Evolutionary conservation across 2,329 filamentous ascomycete genomes (phyloP), one percentile per base, ranked within the genome.

Genomic region (Niveomyces coronatus): DNA sequence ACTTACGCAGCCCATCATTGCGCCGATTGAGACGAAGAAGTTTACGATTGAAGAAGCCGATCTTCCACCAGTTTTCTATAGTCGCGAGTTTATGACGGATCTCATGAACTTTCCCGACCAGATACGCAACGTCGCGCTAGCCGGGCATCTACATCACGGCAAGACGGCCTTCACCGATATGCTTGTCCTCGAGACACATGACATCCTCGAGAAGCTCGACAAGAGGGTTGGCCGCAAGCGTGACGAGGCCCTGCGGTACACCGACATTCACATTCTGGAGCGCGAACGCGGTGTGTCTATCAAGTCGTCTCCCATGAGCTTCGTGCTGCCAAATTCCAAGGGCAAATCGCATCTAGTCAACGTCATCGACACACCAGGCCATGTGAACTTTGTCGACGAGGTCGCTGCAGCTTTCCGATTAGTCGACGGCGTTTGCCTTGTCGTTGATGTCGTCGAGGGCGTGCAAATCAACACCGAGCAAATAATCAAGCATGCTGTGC

Each of bases 161-260:
- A 98, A 98, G 70, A 98, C 91, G 9, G 86, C 89, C 0, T 85
- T 98, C 48, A 87, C 96, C 83, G 91, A 98, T 58, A 96, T 95
- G 85, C 67, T 98, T 47, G 91, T 98, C 10, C 69, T 89, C 53
- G 86, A 98, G 64, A 98, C 91, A 28, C 91, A 98, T 56, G 82
- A 94, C 50, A 78, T 96, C 38, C 69, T 75, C 36, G 79, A 85
- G 31, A 76, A 82, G 50, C 63, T 94, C 45, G 82, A 94, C 48
- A 82, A 82, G 61, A 79, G 84, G 58, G 81, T 76, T 39, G 88
- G 89, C 36, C 85, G 74, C 60, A 84, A 80, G 53, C 72, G 79
- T 45, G 87, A 95, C 51, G 86, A 94, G 61, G 86, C 94, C 60
- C 68, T 98, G 53, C 74, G 91, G 50, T 98, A 98, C 59, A 98